Evolutionary conservation across 352 stramenopile species (phyloP), one percentile per base, ranked within the genome.

Genomic region (Pythium rhizo-oryzae): DNA sequence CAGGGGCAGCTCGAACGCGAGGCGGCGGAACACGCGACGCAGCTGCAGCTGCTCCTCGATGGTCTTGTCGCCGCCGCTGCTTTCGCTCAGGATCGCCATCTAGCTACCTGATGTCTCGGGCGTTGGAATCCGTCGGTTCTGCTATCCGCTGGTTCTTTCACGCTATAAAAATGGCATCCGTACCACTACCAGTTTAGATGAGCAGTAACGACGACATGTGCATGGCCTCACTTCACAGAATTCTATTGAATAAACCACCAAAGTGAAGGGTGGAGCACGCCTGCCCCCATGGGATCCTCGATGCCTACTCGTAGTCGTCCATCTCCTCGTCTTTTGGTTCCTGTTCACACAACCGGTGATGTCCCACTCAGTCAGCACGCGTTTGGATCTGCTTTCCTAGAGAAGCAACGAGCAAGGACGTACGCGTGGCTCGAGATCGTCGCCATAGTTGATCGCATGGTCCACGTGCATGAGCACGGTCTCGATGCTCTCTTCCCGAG

Each of bases 391-490:
- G 28, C 28, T 33, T 33, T 33, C 66, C 49, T n/a, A 59, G 18
- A 23, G 66, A 24, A 25, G 13, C 19, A 64, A 33, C 3, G 52
- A 28, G 8, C n/a, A n/a, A n/a, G n/a, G n/a, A n/a, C 67, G 54
- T 78, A 91, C 82, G 59, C 77, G 75, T n/a, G 91, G 91, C 63
- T 99, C 97, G 53, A 98, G 76, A 67, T 99, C 92, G 71, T 99
- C 96, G 39, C 97, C 97, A 76, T 98, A 99, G 76, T 99, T 98
- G 74, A 99, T 98, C 33, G 93, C 92, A 72, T 98, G 90, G 80
- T 99, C 97, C 18, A 98, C 93, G 62, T 97, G 94, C 63, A 94
- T 80, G 59, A 99, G 79, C 39, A 99, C 91, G n/a, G 96, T 91
- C 61, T 98, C 90, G 53, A 99, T 97, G 63, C 92, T 99, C 56